Percentiles rank a stretch among this genome's conserved stretches.
Conservation (phyloP, 495 filamentous ascomycete species). For the Bryoglossum gracile region DNA sequence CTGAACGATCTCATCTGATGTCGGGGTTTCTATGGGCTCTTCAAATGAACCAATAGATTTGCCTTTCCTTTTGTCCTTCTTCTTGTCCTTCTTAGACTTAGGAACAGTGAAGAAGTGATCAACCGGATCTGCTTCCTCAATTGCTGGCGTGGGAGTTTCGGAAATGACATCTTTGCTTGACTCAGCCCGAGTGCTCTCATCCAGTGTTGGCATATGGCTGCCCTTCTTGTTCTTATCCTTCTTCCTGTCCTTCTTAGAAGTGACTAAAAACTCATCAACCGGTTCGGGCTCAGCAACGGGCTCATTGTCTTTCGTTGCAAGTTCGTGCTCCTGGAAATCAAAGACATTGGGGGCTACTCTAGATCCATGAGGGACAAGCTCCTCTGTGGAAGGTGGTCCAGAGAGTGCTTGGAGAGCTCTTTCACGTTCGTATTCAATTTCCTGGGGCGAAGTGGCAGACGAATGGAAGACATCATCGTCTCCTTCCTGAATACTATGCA, state of each 20-base stretch:
- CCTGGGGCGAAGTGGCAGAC: not conserved
- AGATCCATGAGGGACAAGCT: slow-evolving; percentile 9
- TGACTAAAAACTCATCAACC: slow-evolving; percentile 8
- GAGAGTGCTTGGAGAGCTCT: slow-evolving; percentile 10
- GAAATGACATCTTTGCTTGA: slow-evolving; percentile 2
- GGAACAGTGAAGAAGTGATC: slow-evolving; percentile 3
- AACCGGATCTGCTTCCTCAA: not conserved
- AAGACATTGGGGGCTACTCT: not conserved
- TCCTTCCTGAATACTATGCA: slow-evolving; percentile 18
- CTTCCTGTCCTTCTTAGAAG: slow-evolving; percentile 27
- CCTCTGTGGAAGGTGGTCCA: not conserved
- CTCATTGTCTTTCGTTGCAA: not conserved
- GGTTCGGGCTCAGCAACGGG: slow-evolving; percentile 2
- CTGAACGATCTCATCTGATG: too few relatives aligned
- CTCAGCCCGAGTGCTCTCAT: too few relatives aligned
- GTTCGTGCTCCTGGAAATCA: not conserved
- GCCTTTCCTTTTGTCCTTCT: slow-evolving; percentile 28
- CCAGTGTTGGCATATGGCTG: too few relatives aligned
- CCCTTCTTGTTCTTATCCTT: slow-evolving; percentile 28
- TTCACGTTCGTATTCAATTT: slow-evolving; percentile 6
- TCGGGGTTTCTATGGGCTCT: slow-evolving; percentile 13
- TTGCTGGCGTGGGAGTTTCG: not conserved
- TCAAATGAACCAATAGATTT: slow-evolving; percentile 18
- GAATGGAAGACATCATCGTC: slow-evolving; percentile 10
- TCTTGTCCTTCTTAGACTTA: slow-evolving; percentile 16